phyloP scores from a whole-genome alignment of 176 grass and related monocot species.

The Eleusine indica region DNA sequence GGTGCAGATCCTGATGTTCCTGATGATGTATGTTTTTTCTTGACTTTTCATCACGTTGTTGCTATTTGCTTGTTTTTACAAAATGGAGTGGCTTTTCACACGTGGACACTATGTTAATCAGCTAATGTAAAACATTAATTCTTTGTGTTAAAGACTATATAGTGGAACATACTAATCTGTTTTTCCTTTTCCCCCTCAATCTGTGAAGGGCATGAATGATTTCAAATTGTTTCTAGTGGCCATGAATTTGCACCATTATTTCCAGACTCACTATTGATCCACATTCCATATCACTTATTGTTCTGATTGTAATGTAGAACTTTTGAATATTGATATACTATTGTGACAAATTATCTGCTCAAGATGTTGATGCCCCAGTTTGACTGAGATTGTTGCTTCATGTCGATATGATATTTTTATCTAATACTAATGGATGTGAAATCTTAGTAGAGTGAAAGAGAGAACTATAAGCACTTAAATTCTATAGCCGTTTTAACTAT shows the following conservation, averaged over 20 bases:
- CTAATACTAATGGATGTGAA: background rate
- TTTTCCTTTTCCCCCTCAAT: too few relatives aligned
- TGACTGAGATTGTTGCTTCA: background rate
- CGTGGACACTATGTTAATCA: background rate
- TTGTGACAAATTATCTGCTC: background rate
- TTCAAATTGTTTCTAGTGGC: background rate
- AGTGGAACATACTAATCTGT: background rate
- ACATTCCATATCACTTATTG: background rate
- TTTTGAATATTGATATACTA: background rate
- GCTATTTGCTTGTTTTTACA: background rate
- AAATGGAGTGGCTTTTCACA: background rate
- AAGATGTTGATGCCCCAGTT: background rate
- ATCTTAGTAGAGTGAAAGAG: background rate
- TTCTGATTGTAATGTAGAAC: background rate
- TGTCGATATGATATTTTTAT: background rate
- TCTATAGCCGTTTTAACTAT: too few relatives aligned
- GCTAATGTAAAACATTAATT: too few relatives aligned
- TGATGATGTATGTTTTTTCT: constrained; percentile 33
- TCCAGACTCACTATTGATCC: background rate
- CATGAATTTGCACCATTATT: background rate
- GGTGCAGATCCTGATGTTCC: constrained; percentile 46
- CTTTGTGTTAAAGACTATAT: background rate
- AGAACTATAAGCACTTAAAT: too few relatives aligned
- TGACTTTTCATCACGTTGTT: too few relatives aligned
- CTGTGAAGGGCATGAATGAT: background rate